Base-by-base conservation (phyloP, 2,329 filamentous ascomycete genomes). In the Lomentospora prolificans region DNA sequence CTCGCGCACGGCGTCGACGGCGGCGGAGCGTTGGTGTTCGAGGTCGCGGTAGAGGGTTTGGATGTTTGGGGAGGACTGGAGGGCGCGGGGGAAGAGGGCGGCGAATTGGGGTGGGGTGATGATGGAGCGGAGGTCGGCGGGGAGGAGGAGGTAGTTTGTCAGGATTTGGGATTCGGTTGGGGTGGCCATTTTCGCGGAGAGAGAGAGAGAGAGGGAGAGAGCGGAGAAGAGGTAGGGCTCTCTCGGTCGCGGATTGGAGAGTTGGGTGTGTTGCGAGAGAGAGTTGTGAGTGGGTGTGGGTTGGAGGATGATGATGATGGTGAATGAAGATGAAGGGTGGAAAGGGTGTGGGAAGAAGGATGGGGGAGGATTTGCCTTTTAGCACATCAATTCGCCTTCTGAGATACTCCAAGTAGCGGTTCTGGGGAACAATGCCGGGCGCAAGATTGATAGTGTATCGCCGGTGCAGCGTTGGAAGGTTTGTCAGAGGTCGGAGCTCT, bases 11-110 rank as follows among this genome's bases (percentile, higher is more conserved):
- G 73, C 68, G 62, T 92, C 87, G 55, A 90, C 78, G 9, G 86
- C 74, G 51, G 78, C 76, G 59, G 85, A 82, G 55, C 90, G 82
- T 65, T 90, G 81, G 58, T 84, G 78, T 64, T 94, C 87, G 2
- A 95, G 77, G 66, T 94, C 87, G 51, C 87, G 82, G 66, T 95
- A 95, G 4, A 96, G 75, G 0, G 77, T 74, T 57, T 82, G 81
- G 51, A 92, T 77, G 56, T 86, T 82, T 0, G 86, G 80, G 50
- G 84, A 85, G 24, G 77, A 73, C 58, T 84, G 85, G 52, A 84
- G 75, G 39, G 80, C 70, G 53, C 78, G 80, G 9, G 90, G 89
- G 64, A 95, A 94, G 44, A 92, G 77, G 27, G 84, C 77, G 46
- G 81, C 83, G 73, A 95, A 95, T 61, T 89, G 81, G 57, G 84